Evolutionary conservation across 1,284 basidiomycete species (phyloP), one percentile per base, ranked within the genome.

Genomic region (Apiotrichum gracile): DNA sequence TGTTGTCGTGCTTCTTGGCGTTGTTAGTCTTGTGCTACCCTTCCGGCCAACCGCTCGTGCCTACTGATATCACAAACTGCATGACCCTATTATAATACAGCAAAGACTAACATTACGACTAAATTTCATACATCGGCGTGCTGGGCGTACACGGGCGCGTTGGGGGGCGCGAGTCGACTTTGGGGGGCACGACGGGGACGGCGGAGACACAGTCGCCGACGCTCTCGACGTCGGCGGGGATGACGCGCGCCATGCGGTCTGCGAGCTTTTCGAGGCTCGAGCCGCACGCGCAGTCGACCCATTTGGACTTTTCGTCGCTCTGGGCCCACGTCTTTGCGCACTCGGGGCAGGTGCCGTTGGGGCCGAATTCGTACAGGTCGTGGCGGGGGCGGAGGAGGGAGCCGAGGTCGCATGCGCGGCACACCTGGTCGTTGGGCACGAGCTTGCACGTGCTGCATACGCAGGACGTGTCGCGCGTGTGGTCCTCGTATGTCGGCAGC

Each of bases 231-330:
- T 49, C 47, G 17, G 16, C 27, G 13, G 47, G 37, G 22, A 49
- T 31, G 21, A 33, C 37, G 16, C 38, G 24, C 14, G 26, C 25
- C 40, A 57, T 41, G 41, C 55, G 38, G n/a, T 39, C 47, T 19
- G 26, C 16, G 19, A 57, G 47, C 21, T 50, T 40, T 8, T 41
- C 38, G 26, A 42, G 19, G 10, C 34, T 38, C 27, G 62, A 26
- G 2, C 55, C 61, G 46, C 63, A 64, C 13, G 55, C 53, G 40
- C 63, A 64, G 39, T 61, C 45, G 22, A 25, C 38, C 19, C 57
- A 47, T 17, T 53, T 19, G 22, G 48, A 21, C 19, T 47, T 39
- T 22, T 51, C 50, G 40, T 33, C 50, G 19, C 5, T 29, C 24
- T 35, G 22, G 16, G 19, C 10, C 27, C 39, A 51, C 9, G 42